A percentile compares a stretch with the other conserved stretches of the same genome.
Conservation (phyloP, 1,284 basidiomycete genomes). For the Ceratobasidium sp. region DNA sequence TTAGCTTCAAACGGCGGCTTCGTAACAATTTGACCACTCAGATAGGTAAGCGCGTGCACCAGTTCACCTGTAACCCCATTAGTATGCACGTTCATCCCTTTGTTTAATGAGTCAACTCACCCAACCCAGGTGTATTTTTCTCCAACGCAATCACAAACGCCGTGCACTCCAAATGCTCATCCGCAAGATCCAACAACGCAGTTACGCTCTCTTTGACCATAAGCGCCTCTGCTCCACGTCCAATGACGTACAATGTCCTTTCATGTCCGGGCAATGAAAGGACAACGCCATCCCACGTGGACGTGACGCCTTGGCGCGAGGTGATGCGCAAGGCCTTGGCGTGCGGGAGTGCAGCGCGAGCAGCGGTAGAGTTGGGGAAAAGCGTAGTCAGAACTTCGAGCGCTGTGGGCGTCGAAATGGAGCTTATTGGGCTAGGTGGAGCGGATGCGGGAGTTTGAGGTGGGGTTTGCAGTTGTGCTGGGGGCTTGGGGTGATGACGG, state of each 20-base stretch:
- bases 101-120: slow-evolving; percentile 47
- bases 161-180: slow-evolving; percentile 77
- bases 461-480: slow-evolving; percentile 42
- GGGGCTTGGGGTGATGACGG: slow-evolving; percentile 24
- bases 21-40: slow-evolving; percentile 79
- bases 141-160: slow-evolving; percentile 80
- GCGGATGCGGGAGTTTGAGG: slow-evolving; percentile 46
- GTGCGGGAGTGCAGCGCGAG: slow-evolving; percentile 70
- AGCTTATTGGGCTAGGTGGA: background rate
- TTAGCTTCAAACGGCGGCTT: slow-evolving; percentile 75
- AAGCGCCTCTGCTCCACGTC: slow-evolving; percentile 78
- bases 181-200: slow-evolving; percentile 81
- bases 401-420: slow-evolving; percentile 20
- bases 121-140: slow-evolving; percentile 65
- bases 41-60: slow-evolving; percentile 84
- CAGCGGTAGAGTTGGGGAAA: slow-evolving; percentile 70
- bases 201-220: slow-evolving; percentile 84
- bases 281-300: slow-evolving; percentile 77
- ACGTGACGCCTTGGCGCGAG: slow-evolving; percentile 63
- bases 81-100: background rate
- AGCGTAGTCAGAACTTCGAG: slow-evolving; percentile 78
- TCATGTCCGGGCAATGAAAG: slow-evolving; percentile 74
- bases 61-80: slow-evolving; percentile 56
- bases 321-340: slow-evolving; percentile 78
- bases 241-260: slow-evolving; percentile 81